Conservation (phyloP, 1,284 basidiomycete genomes). For the Lentinula novae-zelandiae region DNA sequence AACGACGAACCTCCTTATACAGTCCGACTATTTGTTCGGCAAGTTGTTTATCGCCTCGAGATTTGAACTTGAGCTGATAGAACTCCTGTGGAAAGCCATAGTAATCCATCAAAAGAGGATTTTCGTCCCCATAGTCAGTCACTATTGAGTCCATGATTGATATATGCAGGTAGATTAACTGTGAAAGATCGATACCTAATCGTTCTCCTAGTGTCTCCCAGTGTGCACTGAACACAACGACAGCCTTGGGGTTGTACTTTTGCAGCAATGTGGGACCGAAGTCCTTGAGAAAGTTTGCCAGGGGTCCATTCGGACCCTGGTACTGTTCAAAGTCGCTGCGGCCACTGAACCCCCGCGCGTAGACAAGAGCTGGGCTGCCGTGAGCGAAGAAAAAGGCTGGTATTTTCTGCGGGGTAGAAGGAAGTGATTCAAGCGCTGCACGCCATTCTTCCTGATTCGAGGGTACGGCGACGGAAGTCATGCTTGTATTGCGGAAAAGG, state of each 20-base stretch:
- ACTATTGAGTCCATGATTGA: slow-evolving; percentile 34
- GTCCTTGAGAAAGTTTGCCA: slow-evolving; percentile 60
- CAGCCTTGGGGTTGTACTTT: slow-evolving; percentile 72
- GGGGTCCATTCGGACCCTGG: slow-evolving; percentile 49
- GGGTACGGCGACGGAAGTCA: slow-evolving; percentile 11
- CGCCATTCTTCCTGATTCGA: slow-evolving; percentile 45
- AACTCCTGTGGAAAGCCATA: slow-evolving; percentile 57
- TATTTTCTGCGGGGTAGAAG: slow-evolving; percentile 56
- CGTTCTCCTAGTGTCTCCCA: slow-evolving; percentile 65
- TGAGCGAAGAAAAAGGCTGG: slow-evolving; percentile 77
- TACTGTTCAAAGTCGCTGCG: slow-evolving; percentile 24
- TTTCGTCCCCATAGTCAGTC: slow-evolving; percentile 69
- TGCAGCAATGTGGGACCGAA: slow-evolving; percentile 64
- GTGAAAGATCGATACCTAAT: slow-evolving; percentile 36
- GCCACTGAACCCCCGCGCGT: neutral
- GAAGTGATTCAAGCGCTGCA: slow-evolving; percentile 55
- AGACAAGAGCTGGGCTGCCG: slow-evolving; percentile 29
- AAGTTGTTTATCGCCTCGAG: slow-evolving; percentile 53
- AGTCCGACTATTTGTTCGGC: slow-evolving; percentile 57
- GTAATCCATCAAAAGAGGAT: slow-evolving; percentile 73
- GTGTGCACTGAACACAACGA: slow-evolving; percentile 78
- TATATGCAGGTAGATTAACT: neutral
- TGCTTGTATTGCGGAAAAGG: neutral
- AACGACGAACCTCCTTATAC: slow-evolving; percentile 46
- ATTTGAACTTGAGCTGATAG: slow-evolving; percentile 67